Percentiles rank a stretch among this genome's conserved stretches.
Evolutionary conservation across 129 eudicot species (phyloP).

Genomic region (Dittrichia graveolens): DNA sequence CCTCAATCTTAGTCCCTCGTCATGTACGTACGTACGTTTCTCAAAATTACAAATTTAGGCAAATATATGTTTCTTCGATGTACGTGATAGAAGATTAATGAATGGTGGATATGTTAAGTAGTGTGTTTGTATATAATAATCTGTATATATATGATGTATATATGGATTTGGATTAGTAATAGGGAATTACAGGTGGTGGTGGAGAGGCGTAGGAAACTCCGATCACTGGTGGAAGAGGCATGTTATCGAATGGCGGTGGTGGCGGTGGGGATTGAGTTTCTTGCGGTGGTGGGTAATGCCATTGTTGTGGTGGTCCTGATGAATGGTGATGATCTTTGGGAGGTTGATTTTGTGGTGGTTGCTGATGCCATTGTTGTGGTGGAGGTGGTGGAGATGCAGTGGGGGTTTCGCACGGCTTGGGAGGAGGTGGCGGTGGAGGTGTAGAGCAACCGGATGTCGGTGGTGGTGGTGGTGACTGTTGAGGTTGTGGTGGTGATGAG

Average conservation of each 20-base stretch:
- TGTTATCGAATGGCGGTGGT: conserved; percentile 46
- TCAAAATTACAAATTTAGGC: conserved; percentile 14
- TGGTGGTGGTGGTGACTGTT: conserved; percentile 43
- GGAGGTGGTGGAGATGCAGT: conserved; percentile 43
- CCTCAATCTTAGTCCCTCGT: conserved; percentile 7
- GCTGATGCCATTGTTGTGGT: conserved; percentile 36
- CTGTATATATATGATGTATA: conserved; percentile 20
- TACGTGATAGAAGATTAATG: conserved; percentile 21
- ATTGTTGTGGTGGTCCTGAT: conserved; percentile 37
- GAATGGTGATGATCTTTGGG: conserved; percentile 35
- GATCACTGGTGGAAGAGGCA: conserved; percentile 72
- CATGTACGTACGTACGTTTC: background rate
- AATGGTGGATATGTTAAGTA: conserved; percentile 23
- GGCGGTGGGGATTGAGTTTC: conserved; percentile 45
- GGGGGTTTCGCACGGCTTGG: conserved; percentile 27
- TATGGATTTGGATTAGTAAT: conserved; percentile 48
- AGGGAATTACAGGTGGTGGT: conserved; percentile 83
- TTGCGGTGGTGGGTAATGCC: conserved; percentile 42
- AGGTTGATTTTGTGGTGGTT: conserved; percentile 33
- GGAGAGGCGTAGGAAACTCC: conserved; percentile 91
- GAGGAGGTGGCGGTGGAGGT: conserved; percentile 36
- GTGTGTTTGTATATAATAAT: conserved; percentile 22
- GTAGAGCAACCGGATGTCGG: conserved; percentile 25
- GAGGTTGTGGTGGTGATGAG: conserved; percentile 35
- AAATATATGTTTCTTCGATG: background rate